Evolutionary conservation across 1,139 yeast genomes (phyloP), one percentile per base, ranked within the genome.

Genomic region (Sugiyamaella sp.): DNA sequence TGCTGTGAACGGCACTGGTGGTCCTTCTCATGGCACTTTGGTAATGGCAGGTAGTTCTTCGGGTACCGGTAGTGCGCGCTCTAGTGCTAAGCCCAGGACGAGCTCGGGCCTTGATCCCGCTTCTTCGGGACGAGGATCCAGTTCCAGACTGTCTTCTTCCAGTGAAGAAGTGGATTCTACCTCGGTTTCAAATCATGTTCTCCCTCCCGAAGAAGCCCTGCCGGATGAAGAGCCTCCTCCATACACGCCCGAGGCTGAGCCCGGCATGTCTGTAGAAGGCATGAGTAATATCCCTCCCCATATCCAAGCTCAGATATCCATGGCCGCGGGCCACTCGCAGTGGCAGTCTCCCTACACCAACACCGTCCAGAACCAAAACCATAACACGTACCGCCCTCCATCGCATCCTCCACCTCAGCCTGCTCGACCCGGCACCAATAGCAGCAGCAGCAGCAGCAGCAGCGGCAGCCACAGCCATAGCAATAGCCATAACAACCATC

Each of bases 141-240:
- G n/a, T n/a, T n/a, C n/a, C n/a, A n/a, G n/a, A n/a, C n/a, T n/a
- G n/a, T n/a, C n/a, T n/a, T n/a, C n/a, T n/a, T n/a, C n/a, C n/a
- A n/a, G n/a, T n/a, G n/a, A n/a, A n/a, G n/a, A 17, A 38, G 16
- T 38, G 42, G 19, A 16, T 19, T 20, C 19, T 40, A 14, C 12
- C n/a, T 2, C 17, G 14, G n/a, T 17, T 9, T 41, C 52, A 24
- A 17, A 22, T n/a, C 48, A 43, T 27, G 32, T 43, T 19, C 35
- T 50, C 5, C 55, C 63, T 16, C 62, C 64, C 16, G 65, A 59
- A 38, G 57, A 57, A 37, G 21, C 46, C 17, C 39, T 43, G 16
- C 63, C 64, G 3, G 55, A 57, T 46, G 67, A 63, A 38, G 59
- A 60, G 5, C 68, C 67, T 32, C 68, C 68, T 32, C 65, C 67